phyloP scores from a whole-genome alignment of 83 land plant species.

The Thuja plicata region DNA sequence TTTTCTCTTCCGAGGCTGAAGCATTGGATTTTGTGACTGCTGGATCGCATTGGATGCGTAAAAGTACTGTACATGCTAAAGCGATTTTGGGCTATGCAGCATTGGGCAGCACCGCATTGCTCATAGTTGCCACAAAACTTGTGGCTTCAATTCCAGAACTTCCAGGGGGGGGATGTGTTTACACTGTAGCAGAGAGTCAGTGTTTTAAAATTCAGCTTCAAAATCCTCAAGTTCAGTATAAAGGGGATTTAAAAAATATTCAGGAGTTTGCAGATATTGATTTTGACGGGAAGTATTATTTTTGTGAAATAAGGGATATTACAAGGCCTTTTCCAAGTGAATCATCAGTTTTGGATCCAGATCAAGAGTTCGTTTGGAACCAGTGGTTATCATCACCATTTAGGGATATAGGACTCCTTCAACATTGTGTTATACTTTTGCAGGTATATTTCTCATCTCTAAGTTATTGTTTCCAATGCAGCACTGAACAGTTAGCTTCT shows the following conservation, averaged over 20 bases:
- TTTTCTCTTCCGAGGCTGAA: constrained; percentile 72
- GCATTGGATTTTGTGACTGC: constrained; percentile 72
- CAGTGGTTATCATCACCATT: constrained; percentile 86
- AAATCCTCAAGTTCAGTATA: constrained; percentile 82
- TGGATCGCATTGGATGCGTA: constrained; percentile 61
- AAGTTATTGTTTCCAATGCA: not conserved
- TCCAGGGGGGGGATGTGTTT: constrained; percentile 94
- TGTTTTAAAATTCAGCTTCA: constrained; percentile 82
- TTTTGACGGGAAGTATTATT: constrained; percentile 90
- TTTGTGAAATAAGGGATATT: constrained; percentile 92
- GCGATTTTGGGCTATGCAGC: constrained; percentile 91
- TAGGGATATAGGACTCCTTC: constrained; percentile 77
- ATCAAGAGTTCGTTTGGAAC: constrained; percentile 97
- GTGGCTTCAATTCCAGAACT: constrained; percentile 62
- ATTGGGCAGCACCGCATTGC: constrained; percentile 76
- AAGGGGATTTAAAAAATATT: constrained; percentile 81
- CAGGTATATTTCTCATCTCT: constrained; percentile 60
- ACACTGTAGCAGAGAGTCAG: constrained; percentile 79
- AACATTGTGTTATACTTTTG: constrained; percentile 85
- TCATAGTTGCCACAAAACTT: constrained; percentile 87
- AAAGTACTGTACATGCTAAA: constrained; percentile 53
- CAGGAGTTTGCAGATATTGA: constrained; percentile 77
- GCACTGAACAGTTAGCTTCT: not conserved
- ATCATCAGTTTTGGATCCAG: constrained; percentile 61
- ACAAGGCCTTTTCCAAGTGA: constrained; percentile 94